Base-by-base conservation (phyloP, 2,329 filamentous ascomycete species). In the Xylariaceae sp. region DNA sequence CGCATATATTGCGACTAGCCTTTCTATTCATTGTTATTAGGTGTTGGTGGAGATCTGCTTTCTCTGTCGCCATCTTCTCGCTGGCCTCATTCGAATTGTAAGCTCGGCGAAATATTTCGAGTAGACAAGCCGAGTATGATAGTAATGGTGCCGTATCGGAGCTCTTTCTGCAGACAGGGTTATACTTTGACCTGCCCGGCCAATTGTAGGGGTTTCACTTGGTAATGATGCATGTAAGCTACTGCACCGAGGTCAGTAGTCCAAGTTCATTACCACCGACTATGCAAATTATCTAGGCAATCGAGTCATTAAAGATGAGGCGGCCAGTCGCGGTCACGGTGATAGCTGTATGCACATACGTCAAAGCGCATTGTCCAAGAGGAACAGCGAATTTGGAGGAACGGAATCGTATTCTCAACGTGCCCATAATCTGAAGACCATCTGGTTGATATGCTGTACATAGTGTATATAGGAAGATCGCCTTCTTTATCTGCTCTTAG, bases 201-300 rank as follows among this genome's bases (percentile, higher is more conserved):
- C n/a, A 42, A 41, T 36, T 21, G 9, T 27, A 24, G 27, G 29
- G 6, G 16, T n/a, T 21, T 29, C 16, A 30, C 21, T 13, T 27
- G 21, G 51, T 45, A 35, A 16, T 8, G 21, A 42, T 36, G 42
- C 35, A 48, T 47, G 53, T 43, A 24, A 33, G 41, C 44, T 36
- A 26, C 26, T 27, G 5, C 47, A 40, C 39, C 6, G 18, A 27
- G 24, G 6, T 6, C 24, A 27, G 9, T 6, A 27, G 24, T 5
- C 24, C 24, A 27, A 27, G n/a, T n/a, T n/a, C n/a, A n/a, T n/a
- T n/a, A n/a, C n/a, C n/a, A n/a, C n/a, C n/a, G n/a, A n/a, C n/a
- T n/a, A n/a, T n/a, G n/a, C n/a, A n/a, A n/a, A n/a, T n/a, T n/a
- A n/a, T n/a, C n/a, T n/a, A n/a, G n/a, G n/a, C n/a, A n/a, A n/a